A percentile compares a stretch with the other conserved stretches of the same genome.
These are phyloP conservation scores for Diaporthe sp. DNA, from an alignment of 2,329 filamentous ascomycete species.

Conservation along the genomic window DNA sequence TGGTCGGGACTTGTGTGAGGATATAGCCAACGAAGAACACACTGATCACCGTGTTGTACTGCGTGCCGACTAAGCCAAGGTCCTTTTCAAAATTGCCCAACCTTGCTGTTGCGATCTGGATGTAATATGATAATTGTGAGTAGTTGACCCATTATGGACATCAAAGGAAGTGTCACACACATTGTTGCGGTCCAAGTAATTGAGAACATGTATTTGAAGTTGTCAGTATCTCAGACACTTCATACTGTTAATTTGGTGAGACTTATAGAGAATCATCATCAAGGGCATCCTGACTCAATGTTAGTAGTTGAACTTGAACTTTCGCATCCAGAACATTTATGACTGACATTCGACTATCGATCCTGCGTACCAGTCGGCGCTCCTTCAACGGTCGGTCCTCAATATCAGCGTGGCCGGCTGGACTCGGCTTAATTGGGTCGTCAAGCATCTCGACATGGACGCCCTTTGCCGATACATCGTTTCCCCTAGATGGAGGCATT, in stretches of 20 bases:
- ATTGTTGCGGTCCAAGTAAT: slow-evolving; percentile 63
- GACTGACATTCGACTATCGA: slow-evolving; percentile 13
- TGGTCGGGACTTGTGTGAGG: slow-evolving; percentile 56
- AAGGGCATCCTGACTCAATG: not conserved
- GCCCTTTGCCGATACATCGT: not conserved
- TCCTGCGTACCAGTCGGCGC: not conserved
- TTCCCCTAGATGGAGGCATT: not conserved
- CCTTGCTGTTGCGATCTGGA: slow-evolving; percentile 50
- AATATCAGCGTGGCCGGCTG: not conserved
- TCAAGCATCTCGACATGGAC: slow-evolving; percentile 4
- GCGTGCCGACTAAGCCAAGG: slow-evolving; percentile 53
- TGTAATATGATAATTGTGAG: not conserved
- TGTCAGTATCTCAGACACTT: not conserved
- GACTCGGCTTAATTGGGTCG: slow-evolving; percentile 8
- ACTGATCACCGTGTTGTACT: slow-evolving; percentile 54
- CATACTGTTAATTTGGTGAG: not conserved
- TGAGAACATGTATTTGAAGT: slow-evolving; percentile 62
- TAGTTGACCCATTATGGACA: not conserved
- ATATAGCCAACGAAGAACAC: slow-evolving; percentile 55
- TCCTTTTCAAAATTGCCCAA: slow-evolving; percentile 61
- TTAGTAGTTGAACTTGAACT: not conserved
- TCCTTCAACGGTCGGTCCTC: slow-evolving; percentile 4
- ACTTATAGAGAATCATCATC: slow-evolving; percentile 25
- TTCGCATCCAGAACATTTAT: not conserved
- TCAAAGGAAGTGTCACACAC: not conserved